Conservation (phyloP, 129 eudicot genomes). For the Artemisia argyi region DNA sequence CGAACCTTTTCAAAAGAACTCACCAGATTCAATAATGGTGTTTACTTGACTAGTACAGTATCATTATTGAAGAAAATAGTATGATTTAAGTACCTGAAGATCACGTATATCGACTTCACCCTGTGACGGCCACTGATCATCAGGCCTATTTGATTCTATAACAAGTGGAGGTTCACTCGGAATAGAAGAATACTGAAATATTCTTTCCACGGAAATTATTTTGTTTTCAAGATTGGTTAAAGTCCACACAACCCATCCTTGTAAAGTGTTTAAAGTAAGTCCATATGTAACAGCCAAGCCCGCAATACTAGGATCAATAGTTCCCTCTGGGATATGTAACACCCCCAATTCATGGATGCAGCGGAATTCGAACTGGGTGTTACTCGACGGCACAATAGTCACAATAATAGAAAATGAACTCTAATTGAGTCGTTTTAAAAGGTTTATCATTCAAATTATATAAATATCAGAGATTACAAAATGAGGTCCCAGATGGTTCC, state of each 20-base stretch:
- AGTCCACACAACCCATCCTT: constrained; percentile 40
- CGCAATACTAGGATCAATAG: constrained; percentile 48
- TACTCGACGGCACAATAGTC: no score
- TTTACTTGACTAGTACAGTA: not conserved
- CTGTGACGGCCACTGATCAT: constrained; percentile 34
- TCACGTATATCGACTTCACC: constrained; percentile 34
- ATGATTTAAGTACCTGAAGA: constrained; percentile 38
- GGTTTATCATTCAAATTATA: no score
- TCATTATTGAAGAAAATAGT: not conserved
- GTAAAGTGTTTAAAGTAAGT: constrained; percentile 43
- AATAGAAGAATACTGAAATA: constrained; percentile 34
- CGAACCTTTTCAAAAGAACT: constrained; percentile 51
- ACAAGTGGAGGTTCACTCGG: constrained; percentile 35
- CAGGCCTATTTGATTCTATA: constrained; percentile 32
- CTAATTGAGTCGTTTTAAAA: no score
- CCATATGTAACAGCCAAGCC: constrained; percentile 50
- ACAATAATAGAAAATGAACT: no score
- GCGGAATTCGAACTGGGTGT: no score
- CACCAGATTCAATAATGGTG: not conserved
- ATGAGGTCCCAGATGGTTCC: no score
- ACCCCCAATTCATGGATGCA: no score
- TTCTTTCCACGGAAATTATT: constrained; percentile 52
- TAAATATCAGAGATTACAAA: no score
- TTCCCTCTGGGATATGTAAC: constrained; percentile 53
- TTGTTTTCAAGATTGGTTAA: constrained; percentile 44